Percentiles rank a stretch among this genome's conserved stretches.
Evolutionary conservation across 257 asterid genomes (phyloP).

Genomic region (Nyctanthes arbortristis): DNA sequence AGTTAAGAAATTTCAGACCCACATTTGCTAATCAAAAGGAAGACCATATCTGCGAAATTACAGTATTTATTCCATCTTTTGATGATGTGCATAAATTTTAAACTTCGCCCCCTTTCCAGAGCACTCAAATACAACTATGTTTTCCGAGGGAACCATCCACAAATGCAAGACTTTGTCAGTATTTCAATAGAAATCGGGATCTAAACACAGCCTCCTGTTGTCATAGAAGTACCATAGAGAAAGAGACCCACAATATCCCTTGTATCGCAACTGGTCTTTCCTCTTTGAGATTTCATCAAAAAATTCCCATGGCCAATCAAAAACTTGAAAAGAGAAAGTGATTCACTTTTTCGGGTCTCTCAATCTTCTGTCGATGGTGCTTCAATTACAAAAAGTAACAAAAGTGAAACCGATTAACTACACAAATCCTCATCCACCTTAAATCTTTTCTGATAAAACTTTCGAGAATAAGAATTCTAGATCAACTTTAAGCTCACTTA

Average conservation of each 20-base stretch:
- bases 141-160: neutral
- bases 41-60: neutral
- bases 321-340: neutral
- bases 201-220: neutral
- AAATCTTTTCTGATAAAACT: neutral
- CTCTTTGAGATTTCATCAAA: neutral
- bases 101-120: neutral
- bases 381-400: neutral
- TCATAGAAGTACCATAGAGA: neutral
- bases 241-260: neutral
- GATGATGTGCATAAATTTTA: neutral
- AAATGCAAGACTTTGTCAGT: neutral
- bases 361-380: neutral
- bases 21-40: conserved; percentile 12
- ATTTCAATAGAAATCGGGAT: neutral
- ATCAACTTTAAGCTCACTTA: neutral
- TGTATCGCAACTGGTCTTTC: neutral
- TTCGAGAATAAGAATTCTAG: neutral
- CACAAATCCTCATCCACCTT: neutral
- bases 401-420: neutral
- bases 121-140: neutral
- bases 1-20: conserved; percentile 20
- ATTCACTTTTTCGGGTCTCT: neutral
- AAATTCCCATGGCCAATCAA: neutral
- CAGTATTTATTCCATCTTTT: neutral